Base-by-base conservation (phyloP, 1,284 basidiomycete genomes). In the Tranzscheliella williamsii region DNA sequence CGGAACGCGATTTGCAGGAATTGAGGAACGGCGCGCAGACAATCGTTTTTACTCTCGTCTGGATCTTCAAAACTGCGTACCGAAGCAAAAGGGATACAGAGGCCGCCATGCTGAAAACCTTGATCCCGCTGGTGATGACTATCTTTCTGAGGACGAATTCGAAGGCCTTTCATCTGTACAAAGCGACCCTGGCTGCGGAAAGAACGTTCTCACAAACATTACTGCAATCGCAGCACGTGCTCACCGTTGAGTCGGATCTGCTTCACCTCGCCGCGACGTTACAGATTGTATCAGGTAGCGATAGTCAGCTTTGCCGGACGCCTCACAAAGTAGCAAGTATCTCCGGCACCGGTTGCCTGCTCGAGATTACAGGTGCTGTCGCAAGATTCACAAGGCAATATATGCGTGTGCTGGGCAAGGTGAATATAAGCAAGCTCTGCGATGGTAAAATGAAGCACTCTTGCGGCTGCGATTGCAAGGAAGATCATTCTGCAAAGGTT, bases 31-130 rank as follows among this genome's bases (percentile, higher is more conserved):
- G 49, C 6, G 38, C 41, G 4, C 56, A 60, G 35, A 33, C 36
- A 23, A 35, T 60, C 12, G 18, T 53, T n/a, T 52, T 49, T 31
- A 53, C 49, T 2, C 48, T 60, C 11, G 30, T 38, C 4, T 60
- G 56, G 56, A 53, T 60, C 49, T 38, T 40, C 38, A 33, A 60
- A 11, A 53, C 45, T 1, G 49, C 50, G 6, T 42, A 16, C n/a
- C 20, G 26, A 21, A 38, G 38, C 4, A 12, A 11, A 21, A 38
- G 42, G 1, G 15, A 13, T 21, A 42, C 38, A 0, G 32, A 33
- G 22, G 20, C 30, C 7, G 33, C 45, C 1, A 60, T 34, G 18
- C 15, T 48, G 45, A 34, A 52, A 7, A 24, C n/a, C 1, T 15
- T 60, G 20, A 42, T 53, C 18, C 56, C 56, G n/a, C 17, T 53